Evolutionary conservation across 2,329 filamentous ascomycete species (phyloP).

Genomic region (Aureobasidium lini): DNA sequence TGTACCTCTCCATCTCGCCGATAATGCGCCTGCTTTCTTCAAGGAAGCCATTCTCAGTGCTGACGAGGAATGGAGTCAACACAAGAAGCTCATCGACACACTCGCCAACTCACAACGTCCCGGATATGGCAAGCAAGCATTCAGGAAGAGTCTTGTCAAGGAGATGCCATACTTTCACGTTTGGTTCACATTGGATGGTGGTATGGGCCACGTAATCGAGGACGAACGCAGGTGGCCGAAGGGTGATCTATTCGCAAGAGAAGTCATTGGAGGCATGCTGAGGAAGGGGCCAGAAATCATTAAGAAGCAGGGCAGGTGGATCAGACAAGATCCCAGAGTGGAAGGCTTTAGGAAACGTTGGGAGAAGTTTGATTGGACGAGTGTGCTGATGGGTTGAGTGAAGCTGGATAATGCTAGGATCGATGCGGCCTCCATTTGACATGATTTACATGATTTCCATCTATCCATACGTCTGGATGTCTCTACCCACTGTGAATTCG

Average conservation of each 20-base stretch:
- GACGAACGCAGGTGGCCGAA: conserved; percentile 77
- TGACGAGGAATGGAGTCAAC: conserved; percentile 93
- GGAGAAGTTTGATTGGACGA: conserved; percentile 89
- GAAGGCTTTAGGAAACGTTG: conserved; percentile 78
- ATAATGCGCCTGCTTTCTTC: conserved; percentile 90
- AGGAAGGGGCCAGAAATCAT: conserved; percentile 74
- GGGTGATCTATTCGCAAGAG: conserved; percentile 86
- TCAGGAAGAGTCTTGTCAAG: conserved; percentile 74
- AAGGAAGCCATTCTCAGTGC: conserved; percentile 81
- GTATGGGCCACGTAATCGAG: conserved; percentile 86
- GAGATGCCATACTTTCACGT: conserved; percentile 99
- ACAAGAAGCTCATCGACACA: conserved; percentile 91
- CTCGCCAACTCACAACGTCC: conserved; percentile 50
- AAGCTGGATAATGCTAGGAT: neutral
- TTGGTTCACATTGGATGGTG: conserved; percentile 90
- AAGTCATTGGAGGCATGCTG: conserved; percentile 87
- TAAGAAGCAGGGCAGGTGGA: conserved; percentile 86
- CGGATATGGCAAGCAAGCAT: conserved; percentile 71
- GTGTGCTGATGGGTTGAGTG: conserved; percentile 36
- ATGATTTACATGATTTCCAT: too few species aligned
- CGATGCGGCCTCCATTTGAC: too few species aligned
- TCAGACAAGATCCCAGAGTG: conserved; percentile 56
- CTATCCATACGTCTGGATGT: too few species aligned
- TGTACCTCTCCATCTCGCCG: conserved; percentile 83
- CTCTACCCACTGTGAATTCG: too few species aligned